phyloP scores from a whole-genome alignment of 495 filamentous ascomycete genomes.

The Sabuloglossum arenarium region DNA sequence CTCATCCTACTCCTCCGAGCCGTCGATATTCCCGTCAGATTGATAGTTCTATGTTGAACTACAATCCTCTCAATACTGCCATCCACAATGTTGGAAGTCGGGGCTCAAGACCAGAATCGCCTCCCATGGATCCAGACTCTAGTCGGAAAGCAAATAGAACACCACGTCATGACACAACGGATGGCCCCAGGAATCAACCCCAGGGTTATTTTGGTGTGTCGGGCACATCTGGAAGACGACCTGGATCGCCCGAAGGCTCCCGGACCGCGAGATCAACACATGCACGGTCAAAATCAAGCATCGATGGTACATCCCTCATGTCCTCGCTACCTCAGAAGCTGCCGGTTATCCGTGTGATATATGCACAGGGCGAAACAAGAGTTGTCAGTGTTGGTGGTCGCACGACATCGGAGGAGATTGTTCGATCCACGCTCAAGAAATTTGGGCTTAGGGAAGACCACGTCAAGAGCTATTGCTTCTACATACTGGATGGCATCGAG shows the following conservation, averaged over 20 bases:
- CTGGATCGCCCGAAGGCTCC: constrained; percentile 24
- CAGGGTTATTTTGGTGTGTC: constrained; percentile 52
- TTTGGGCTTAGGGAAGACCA: constrained; percentile 31
- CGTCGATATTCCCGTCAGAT: constrained; percentile 60
- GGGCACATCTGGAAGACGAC: constrained; percentile 24
- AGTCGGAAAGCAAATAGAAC: constrained; percentile 6
- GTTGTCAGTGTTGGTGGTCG: constrained; percentile 78
- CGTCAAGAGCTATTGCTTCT: constrained; percentile 25
- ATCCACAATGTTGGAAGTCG: constrained; percentile 25
- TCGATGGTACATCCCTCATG: constrained; percentile 67
- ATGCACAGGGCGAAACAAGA: constrained; percentile 72
- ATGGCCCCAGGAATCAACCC: constrained; percentile 13
- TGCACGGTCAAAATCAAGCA: constrained; percentile 43
- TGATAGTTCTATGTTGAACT: constrained; percentile 8
- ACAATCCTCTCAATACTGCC: constrained; percentile 13
- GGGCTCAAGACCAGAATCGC: constrained; percentile 47
- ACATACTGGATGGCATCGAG: constrained; percentile 53
- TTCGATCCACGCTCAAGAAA: constrained; percentile 67
- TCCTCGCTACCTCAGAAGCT: constrained; percentile 57
- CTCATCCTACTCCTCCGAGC: constrained; percentile 26
- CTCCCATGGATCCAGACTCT: constrained; percentile 25
- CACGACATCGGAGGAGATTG: constrained; percentile 76
- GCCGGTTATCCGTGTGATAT: constrained; percentile 77
- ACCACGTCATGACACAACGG: constrained; percentile 14
- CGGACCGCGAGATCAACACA: constrained; percentile 18